Evolutionary conservation across 495 filamentous ascomycete genomes (phyloP).

Genomic region (Aspergillus carlsbadensis): DNA sequence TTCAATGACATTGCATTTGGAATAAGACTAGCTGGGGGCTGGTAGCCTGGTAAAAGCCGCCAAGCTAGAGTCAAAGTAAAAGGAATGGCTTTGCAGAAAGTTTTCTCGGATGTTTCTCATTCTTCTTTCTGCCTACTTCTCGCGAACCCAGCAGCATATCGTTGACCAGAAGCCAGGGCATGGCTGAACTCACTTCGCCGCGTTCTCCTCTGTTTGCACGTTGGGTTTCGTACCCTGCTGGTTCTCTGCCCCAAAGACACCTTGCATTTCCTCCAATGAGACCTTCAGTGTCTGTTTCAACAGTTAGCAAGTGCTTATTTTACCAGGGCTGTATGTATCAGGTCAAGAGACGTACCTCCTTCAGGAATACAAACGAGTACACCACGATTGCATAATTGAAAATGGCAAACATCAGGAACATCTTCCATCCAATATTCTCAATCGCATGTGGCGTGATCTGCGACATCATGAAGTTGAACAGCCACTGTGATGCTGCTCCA

Average conservation of each 20-base stretch:
- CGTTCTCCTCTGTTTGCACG: neutral
- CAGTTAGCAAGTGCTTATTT: neutral
- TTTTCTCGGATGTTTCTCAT: too few species aligned
- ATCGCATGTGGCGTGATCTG: slow-evolving; percentile 53
- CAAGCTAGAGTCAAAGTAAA: too few species aligned
- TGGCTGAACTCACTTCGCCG: neutral
- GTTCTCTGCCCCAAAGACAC: slow-evolving; percentile 28
- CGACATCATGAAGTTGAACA: slow-evolving; percentile 56
- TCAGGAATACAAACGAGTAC: slow-evolving; percentile 48
- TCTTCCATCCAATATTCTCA: slow-evolving; percentile 49
- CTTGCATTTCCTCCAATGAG: slow-evolving; percentile 40
- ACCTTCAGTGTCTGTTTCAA: slow-evolving; percentile 26
- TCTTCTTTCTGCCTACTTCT: too few species aligned
- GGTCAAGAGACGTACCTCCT: slow-evolving; percentile 33
- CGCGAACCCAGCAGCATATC: too few species aligned
- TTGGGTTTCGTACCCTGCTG: neutral
- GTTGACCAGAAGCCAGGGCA: too few species aligned
- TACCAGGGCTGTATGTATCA: neutral
- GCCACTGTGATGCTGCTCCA: slow-evolving; percentile 52
- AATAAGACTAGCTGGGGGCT: too few species aligned
- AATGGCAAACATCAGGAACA: slow-evolving; percentile 57
- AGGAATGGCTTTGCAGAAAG: too few species aligned
- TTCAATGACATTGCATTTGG: too few species aligned
- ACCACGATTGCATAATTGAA: slow-evolving; percentile 47
- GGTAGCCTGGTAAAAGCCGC: too few species aligned